A percentile compares a stretch with the other conserved stretches of the same genome.
Evolutionary conservation across 2,329 filamentous ascomycete species (phyloP).

Genomic region (Cladophialophora immunda): DNA sequence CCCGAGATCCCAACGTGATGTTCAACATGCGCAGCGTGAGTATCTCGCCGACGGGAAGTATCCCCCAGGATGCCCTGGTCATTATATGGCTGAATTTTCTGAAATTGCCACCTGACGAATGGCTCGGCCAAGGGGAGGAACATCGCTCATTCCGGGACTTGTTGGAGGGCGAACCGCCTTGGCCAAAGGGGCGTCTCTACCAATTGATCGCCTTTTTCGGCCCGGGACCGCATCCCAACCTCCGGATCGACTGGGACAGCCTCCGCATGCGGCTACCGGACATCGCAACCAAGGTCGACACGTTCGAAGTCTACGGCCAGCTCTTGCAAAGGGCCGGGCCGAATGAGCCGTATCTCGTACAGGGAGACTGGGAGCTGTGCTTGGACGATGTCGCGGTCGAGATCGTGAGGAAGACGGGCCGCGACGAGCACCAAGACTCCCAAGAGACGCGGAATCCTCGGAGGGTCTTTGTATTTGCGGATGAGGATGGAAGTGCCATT

Average conservation of each 20-base stretch:
- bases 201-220: slow-evolving; percentile 16
- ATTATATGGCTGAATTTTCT: slow-evolving; percentile 10
- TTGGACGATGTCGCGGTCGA: slow-evolving; percentile 21
- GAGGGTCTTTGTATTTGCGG: slow-evolving; percentile 8
- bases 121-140: not conserved
- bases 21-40: slow-evolving; percentile 19
- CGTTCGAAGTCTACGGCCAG: slow-evolving; percentile 17
- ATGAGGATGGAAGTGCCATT: not conserved
- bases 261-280: slow-evolving; percentile 1
- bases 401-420: slow-evolving; percentile 5
- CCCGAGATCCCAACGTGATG: slow-evolving; percentile 16
- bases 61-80: slow-evolving; percentile 17
- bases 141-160: slow-evolving; percentile 1
- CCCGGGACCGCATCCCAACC: slow-evolving; percentile 5
- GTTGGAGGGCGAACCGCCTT: not conserved
- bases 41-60: slow-evolving; percentile 14
- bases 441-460: not conserved
- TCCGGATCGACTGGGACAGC: slow-evolving; percentile 8
- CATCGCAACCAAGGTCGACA: slow-evolving; percentile 10
- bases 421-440: not conserved
- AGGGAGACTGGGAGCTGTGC: slow-evolving; percentile 23
- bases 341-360: not conserved
- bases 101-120: slow-evolving; percentile 16
- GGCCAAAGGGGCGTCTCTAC: slow-evolving; percentile 1
- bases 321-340: slow-evolving; percentile 3